Evolutionary conservation across 106 monocot species (phyloP).

Genomic region (Phalaenopsis aphrodite): DNA sequence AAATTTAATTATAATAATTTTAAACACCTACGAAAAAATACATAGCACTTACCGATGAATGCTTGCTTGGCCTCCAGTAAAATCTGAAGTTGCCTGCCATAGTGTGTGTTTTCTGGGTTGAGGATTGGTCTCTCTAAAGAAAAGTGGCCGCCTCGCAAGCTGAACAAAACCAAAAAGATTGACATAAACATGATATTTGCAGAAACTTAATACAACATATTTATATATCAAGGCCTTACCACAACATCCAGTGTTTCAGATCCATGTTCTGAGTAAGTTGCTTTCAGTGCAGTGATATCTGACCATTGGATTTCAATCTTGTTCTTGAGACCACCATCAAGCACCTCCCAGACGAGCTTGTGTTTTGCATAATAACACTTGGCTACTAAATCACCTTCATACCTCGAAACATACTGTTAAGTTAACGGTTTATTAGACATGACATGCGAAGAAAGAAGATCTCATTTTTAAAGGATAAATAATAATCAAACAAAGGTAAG

Average conservation of each 20-base stretch:
- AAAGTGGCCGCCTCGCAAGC: constrained; percentile 82
- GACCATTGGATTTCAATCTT: constrained; percentile 90
- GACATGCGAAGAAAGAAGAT: background rate
- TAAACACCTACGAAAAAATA: background rate
- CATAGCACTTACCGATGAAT: constrained; percentile 44
- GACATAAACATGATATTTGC: background rate
- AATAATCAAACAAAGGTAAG: background rate
- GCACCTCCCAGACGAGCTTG: constrained; percentile 85
- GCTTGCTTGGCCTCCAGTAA: constrained; percentile 94
- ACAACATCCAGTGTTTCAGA: constrained; percentile 54
- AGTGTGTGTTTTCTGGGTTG: constrained; percentile 95
- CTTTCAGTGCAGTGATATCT: constrained; percentile 65
- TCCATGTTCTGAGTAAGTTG: constrained; percentile 49
- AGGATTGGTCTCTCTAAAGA: constrained; percentile 96
- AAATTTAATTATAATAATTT: no score
- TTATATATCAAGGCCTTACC: constrained; percentile 23
- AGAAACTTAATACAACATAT: background rate
- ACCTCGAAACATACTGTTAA: constrained; percentile 50
- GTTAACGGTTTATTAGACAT: background rate
- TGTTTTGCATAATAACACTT: constrained; percentile 79
- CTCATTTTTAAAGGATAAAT: no score
- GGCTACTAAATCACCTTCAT: constrained; percentile 78
- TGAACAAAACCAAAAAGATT: constrained; percentile 13
- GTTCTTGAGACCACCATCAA: constrained; percentile 72
- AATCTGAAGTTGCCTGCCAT: constrained; percentile 97